These are phyloP conservation scores for Fraxinus sp. DNA, from an alignment of 305 asterid genomes.

Conservation along the genomic window DNA sequence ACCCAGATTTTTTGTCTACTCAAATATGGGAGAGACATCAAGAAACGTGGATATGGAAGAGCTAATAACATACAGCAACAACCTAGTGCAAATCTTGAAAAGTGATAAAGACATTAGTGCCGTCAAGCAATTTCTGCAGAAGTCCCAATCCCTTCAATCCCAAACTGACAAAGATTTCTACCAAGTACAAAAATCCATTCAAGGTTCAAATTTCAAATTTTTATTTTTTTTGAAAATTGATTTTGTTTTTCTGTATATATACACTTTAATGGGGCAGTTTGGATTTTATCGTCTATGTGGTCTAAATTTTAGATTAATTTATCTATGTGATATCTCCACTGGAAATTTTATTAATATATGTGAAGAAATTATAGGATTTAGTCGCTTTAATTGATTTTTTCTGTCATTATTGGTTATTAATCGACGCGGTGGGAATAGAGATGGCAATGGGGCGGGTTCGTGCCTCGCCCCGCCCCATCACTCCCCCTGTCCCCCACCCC, in stretches of 20 bases:
- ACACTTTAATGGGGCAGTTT: not conserved
- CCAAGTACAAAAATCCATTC: conserved; percentile 30
- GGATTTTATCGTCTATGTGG: not conserved
- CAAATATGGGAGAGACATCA: conserved; percentile 27
- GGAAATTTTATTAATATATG: not conserved
- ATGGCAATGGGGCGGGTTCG: too few species aligned
- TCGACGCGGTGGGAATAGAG: not conserved
- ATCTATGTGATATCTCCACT: not conserved
- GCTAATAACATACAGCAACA: conserved; percentile 37
- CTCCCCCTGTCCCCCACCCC: too few species aligned
- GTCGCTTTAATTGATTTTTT: not conserved
- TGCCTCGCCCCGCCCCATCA: too few species aligned
- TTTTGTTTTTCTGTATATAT: not conserved
- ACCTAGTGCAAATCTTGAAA: conserved; percentile 42
- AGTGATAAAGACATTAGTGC: conserved; percentile 35
- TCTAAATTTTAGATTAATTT: not conserved
- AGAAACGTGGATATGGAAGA: conserved; percentile 37
- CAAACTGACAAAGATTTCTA: conserved; percentile 41
- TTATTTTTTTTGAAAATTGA: not conserved
- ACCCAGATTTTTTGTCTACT: not conserved
- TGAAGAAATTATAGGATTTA: not conserved
- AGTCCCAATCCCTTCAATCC: conserved; percentile 42
- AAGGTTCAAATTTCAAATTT: conserved; percentile 34
- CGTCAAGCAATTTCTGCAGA: conserved; percentile 43
- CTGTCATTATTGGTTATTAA: not conserved